Evolutionary conservation across 352 stramenopile genomes (phyloP).

Genomic region (Elongisporangium senticosum): DNA sequence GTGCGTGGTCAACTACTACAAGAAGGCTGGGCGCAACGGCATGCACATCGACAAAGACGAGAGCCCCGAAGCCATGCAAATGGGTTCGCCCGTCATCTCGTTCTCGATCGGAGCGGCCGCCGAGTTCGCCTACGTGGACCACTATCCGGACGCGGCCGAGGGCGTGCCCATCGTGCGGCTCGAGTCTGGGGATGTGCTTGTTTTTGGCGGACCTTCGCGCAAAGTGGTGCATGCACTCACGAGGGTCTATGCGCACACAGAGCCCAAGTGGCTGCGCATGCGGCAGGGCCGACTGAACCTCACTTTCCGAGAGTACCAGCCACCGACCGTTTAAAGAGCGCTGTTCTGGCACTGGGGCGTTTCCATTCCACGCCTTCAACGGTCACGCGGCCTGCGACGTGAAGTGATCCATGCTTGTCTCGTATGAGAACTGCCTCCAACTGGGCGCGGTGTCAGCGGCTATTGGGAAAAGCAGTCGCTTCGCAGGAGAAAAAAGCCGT

Average conservation of each 20-base stretch:
- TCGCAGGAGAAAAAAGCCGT: neutral
- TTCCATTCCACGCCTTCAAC: neutral
- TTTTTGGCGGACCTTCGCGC: slow-evolving; percentile 60
- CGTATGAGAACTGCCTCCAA: too few species aligned
- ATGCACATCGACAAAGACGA: slow-evolving; percentile 78
- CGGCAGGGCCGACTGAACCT: slow-evolving; percentile 58
- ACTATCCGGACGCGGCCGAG: slow-evolving; percentile 40
- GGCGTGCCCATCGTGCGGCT: slow-evolving; percentile 56
- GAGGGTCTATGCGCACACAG: slow-evolving; percentile 47
- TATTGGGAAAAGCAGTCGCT: too few species aligned
- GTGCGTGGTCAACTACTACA: slow-evolving; percentile 76
- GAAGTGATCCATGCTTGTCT: too few species aligned
- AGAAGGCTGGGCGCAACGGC: slow-evolving; percentile 63
- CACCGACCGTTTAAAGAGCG: slow-evolving; percentile 1
- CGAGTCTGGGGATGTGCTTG: slow-evolving; percentile 59
- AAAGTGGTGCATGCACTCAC: slow-evolving; percentile 62
- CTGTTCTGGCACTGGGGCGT: neutral
- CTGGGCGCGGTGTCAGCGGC: too few species aligned
- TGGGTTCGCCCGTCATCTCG: slow-evolving; percentile 63
- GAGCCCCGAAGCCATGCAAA: slow-evolving; percentile 42
- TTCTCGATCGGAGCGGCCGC: slow-evolving; percentile 63
- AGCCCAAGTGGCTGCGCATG: slow-evolving; percentile 54
- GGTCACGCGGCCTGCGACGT: neutral
- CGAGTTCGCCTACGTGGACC: slow-evolving; percentile 64
- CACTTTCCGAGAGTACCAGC: slow-evolving; percentile 66